Base-by-base conservation (phyloP, 2,329 filamentous ascomycete species). In the Aurifilum marmelostoma region DNA sequence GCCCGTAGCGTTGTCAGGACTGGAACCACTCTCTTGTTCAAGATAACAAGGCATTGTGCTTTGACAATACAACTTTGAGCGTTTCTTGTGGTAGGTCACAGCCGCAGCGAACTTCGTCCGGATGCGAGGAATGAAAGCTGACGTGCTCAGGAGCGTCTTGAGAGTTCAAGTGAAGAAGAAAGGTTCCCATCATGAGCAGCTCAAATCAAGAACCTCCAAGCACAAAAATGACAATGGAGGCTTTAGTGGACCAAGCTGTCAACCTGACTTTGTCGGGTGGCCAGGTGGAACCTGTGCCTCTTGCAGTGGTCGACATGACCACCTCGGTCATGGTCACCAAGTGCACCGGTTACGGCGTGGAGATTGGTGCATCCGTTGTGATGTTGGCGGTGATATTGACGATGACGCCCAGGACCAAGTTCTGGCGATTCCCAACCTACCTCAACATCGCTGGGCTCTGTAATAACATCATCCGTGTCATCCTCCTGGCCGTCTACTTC, bases 281-380 rank as follows among this genome's bases (percentile, higher is more conserved):
- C 8, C 34, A 14, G 8, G 16, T 21, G 27, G 41, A 54, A 11
- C 61, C 60, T 16, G 27, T 72, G 7, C 34, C 69, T 11, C 62
- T 67, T 12, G 14, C 47, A 7, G 43, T 3, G 1, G 47, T 84
- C 61, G 77, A 83, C 71, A 52, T 62, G 32, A 73, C 77, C 64
- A 78, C 77, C 71, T 71, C 74, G 32, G 75, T 76, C 39, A 75
- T 77, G 54, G 70, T 78, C 71, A 79, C 77, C 73, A 77, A 80
- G 34, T 77, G 76, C 76, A 88, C 92, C 82, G 90, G 89, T 79
- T 92, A 90, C 76, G 89, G 87, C 65, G 80, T 85, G 24, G 92
- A 95, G 77, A 83, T 94, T 65, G 92, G 92, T 39, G 88, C 91
- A 32, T 88, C 87, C 61, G 72, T 90, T 68, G 79, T 91, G 70